Evolutionary conservation across 768 basidiomycete genomes (phyloP).

Genomic region (Tylopilus rubrobrunneus): DNA sequence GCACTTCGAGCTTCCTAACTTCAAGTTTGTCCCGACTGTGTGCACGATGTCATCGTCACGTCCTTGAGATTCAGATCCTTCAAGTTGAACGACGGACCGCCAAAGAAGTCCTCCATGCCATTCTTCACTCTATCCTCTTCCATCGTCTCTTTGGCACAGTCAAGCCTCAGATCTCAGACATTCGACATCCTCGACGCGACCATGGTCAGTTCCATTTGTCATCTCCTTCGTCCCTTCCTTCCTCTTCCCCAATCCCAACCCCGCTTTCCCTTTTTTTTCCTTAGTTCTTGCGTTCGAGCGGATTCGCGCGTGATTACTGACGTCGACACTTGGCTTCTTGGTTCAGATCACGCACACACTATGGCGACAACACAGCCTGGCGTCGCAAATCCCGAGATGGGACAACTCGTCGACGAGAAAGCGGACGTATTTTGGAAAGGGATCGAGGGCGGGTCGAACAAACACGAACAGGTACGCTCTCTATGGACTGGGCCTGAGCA

Average conservation of each 20-base stretch:
- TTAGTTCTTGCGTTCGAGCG: too few relatives aligned
- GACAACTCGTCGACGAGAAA: conserved; percentile 68
- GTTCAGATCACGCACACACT: background rate
- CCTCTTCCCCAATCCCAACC: too few relatives aligned
- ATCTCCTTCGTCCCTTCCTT: background rate
- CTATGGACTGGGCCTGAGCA: background rate
- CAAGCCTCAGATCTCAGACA: conserved; percentile 65
- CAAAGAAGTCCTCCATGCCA: conserved; percentile 69
- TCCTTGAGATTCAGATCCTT: too few relatives aligned
- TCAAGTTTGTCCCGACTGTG: too few relatives aligned
- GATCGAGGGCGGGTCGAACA: conserved; percentile 57
- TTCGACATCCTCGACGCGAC: conserved; percentile 83
- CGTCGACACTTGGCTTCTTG: background rate
- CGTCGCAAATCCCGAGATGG: conserved; percentile 68
- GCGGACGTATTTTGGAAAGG: conserved; percentile 78
- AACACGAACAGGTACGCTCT: conserved; percentile 60
- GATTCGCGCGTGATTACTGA: background rate
- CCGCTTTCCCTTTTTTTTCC: too few relatives aligned
- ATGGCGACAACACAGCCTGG: conserved; percentile 52
- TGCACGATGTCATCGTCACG: too few relatives aligned
- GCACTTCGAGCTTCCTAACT: too few relatives aligned
- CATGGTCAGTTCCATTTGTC: conserved; percentile 48
- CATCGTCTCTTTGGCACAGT: conserved; percentile 80
- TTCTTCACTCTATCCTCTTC: conserved; percentile 81
- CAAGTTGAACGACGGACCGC: conserved; percentile 70